phyloP scores from a whole-genome alignment of 768 basidiomycete species.

The Lyophyllum atratum region DNA sequence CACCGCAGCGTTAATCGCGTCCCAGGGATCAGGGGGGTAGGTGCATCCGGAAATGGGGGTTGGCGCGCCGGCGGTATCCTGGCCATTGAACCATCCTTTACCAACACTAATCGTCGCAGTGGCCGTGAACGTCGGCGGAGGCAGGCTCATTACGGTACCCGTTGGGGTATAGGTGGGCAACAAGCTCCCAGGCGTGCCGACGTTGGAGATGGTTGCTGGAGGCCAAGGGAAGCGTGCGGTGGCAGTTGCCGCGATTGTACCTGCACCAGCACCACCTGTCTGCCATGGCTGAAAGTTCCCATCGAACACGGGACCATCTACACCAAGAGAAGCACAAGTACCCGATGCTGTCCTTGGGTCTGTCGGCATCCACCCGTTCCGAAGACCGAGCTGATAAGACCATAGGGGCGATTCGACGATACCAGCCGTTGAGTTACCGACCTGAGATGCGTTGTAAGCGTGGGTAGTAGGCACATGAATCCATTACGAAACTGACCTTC shows the following conservation, averaged over 20 bases:
- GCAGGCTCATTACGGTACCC: slow-evolving; percentile 60
- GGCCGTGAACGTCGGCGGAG: slow-evolving; percentile 41
- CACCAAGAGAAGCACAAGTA: slow-evolving; percentile 60
- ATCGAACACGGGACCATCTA: slow-evolving; percentile 33
- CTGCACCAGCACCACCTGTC: slow-evolving; percentile 65
- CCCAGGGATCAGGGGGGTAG: slow-evolving; percentile 55
- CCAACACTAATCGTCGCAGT: slow-evolving; percentile 41
- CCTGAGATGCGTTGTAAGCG: slow-evolving; percentile 22
- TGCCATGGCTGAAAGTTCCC: slow-evolving; percentile 62
- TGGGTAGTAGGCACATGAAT: neutral
- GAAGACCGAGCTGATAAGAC: slow-evolving; percentile 48
- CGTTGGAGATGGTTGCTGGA: slow-evolving; percentile 50
- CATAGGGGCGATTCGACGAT: slow-evolving; percentile 47
- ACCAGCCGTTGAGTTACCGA: slow-evolving; percentile 36
- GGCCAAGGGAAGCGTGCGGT: slow-evolving; percentile 57
- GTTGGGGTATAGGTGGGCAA: slow-evolving; percentile 73
- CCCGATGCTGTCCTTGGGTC: slow-evolving; percentile 55
- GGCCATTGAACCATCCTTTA: slow-evolving; percentile 59
- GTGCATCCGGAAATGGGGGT: slow-evolving; percentile 54
- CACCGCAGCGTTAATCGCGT: slow-evolving; percentile 34
- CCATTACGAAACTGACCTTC: slow-evolving; percentile 35
- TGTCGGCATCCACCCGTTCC: slow-evolving; percentile 50
- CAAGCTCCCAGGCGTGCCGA: slow-evolving; percentile 34
- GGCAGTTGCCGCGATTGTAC: slow-evolving; percentile 48
- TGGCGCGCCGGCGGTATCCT: slow-evolving; percentile 48